Conservation (phyloP, 2,329 filamentous ascomycete species). For the Tolypocladium tropicale region DNA sequence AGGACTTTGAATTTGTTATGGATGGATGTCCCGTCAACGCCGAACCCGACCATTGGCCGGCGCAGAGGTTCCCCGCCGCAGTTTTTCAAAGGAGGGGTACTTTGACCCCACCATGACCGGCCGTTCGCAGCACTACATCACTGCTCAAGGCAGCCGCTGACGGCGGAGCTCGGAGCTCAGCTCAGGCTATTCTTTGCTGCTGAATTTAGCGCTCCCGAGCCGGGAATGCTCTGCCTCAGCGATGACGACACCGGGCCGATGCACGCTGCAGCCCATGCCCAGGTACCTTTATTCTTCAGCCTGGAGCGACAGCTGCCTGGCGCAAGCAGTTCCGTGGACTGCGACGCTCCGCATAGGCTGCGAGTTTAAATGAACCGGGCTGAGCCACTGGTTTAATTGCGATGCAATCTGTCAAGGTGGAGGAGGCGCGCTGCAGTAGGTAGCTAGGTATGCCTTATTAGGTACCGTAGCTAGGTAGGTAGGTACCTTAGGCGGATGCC, state of each 20-base stretch:
- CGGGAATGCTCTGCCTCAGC: neutral
- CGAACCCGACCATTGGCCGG: neutral
- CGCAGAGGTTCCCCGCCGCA: conserved; percentile 5
- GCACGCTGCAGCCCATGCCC: neutral
- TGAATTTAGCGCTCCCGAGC: neutral
- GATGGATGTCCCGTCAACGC: neutral
- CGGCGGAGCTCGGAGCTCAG: neutral
- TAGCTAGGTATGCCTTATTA: too few species aligned
- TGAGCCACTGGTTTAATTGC: neutral
- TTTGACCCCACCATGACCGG: conserved; percentile 4
- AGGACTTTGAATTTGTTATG: neutral
- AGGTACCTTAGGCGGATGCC: too few species aligned
- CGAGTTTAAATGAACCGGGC: neutral
- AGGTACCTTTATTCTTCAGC: too few species aligned
- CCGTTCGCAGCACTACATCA: neutral
- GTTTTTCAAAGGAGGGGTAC: conserved; percentile 8
- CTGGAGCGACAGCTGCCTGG: neutral
- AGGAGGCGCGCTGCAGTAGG: too few species aligned
- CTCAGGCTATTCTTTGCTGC: neutral
- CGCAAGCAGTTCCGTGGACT: neutral
- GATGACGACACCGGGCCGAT: neutral
- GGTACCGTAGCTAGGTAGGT: too few species aligned
- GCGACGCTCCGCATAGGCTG: neutral
- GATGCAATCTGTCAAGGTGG: neutral
- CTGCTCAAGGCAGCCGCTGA: neutral